phyloP scores from a whole-genome alignment of 176 grass and related monocot species.

The Musa schizocarpa region DNA sequence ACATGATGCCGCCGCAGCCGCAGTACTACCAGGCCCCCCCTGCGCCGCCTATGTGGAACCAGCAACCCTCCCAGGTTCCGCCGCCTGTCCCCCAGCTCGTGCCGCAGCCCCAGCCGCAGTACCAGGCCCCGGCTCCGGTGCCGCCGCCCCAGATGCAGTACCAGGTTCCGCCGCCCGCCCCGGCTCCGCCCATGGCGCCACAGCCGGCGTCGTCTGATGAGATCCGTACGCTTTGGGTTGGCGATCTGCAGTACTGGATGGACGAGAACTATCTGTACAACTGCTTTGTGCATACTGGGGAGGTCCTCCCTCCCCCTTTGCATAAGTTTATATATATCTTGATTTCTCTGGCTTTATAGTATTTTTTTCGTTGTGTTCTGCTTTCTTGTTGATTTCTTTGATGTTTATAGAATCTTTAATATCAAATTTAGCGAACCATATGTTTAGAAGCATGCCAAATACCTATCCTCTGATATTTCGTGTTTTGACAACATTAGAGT shows the following conservation, averaged over 20 bases:
- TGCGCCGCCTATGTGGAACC: conserved; percentile 23
- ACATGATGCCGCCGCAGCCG: conserved; percentile 11
- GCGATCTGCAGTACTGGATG: conserved; percentile 74
- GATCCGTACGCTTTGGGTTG: conserved; percentile 58
- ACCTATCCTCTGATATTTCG: neutral
- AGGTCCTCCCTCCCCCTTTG: neutral
- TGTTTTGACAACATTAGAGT: neutral
- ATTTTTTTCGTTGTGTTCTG: neutral
- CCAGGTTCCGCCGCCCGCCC: neutral
- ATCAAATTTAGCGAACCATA: no score
- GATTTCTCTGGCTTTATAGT: neutral
- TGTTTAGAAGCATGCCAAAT: no score
- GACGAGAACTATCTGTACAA: conserved; percentile 51
- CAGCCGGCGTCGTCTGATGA: conserved; percentile 25
- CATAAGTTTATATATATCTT: neutral
- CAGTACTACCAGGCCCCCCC: conserved; percentile 10
- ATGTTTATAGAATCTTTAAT: neutral
- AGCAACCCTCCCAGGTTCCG: conserved; percentile 16
- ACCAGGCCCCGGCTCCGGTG: conserved; percentile 3
- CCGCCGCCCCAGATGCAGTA: conserved; percentile 7
- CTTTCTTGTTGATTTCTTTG: neutral
- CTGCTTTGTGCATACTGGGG: conserved; percentile 33
- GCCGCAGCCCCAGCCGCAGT: conserved; percentile 6
- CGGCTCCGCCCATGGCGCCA: neutral
- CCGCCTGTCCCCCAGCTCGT: conserved; percentile 9